phyloP scores from a whole-genome alignment of 257 asterid species.

The Primulina tabacum region DNA sequence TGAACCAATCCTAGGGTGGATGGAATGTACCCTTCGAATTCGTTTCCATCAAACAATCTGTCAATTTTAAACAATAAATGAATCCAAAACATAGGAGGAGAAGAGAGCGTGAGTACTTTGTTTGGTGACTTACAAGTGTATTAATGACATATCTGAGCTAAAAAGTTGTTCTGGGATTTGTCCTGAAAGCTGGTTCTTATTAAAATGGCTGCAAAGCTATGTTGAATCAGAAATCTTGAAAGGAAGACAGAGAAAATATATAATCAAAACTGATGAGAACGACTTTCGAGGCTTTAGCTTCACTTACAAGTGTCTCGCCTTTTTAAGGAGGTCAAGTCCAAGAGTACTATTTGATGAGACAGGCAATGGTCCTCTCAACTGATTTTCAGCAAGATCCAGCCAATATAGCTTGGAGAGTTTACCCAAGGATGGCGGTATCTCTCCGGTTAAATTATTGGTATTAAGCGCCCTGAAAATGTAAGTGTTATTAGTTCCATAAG shows the following conservation, averaged over 20 bases:
- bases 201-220: conserved; percentile 74
- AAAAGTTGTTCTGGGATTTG: conserved; percentile 62
- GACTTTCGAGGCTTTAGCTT: neutral
- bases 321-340: conserved; percentile 81
- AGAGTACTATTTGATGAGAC: conserved; percentile 60
- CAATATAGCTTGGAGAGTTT: conserved; percentile 80
- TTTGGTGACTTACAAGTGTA: conserved; percentile 69
- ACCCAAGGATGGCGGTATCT: conserved; percentile 81
- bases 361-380: conserved; percentile 75
- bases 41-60: conserved; percentile 80
- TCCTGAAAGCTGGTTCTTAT: conserved; percentile 83
- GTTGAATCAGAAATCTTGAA: conserved; percentile 29
- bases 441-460: conserved; percentile 84
- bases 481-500: neutral
- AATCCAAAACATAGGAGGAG: conserved; percentile 3
- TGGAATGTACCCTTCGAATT: conserved; percentile 71
- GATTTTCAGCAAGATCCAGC: conserved; percentile 90
- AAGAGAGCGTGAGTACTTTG: neutral
- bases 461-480: conserved; percentile 71
- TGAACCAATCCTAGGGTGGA: conserved; percentile 61
- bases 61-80: conserved; percentile 13
- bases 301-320: conserved; percentile 92
- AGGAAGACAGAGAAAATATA: neutral
- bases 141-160: conserved; percentile 64
- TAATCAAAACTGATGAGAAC: neutral